These are phyloP conservation scores for Casuarina equisetifolia DNA, from an alignment of 306 rosid species.

Conservation along the genomic window DNA sequence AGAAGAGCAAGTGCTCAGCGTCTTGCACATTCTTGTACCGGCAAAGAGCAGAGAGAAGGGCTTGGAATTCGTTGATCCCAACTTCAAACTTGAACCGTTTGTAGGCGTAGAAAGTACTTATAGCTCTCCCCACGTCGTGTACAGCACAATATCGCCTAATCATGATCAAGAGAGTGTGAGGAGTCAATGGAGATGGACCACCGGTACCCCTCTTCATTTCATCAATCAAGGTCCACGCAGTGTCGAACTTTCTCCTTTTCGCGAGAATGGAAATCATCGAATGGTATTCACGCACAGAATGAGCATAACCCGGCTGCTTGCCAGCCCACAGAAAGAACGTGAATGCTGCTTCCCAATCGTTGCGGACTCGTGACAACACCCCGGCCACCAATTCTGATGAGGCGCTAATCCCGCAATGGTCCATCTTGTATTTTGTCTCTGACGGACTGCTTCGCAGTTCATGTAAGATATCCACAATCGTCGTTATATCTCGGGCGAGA, in stretches of 20 bases:
- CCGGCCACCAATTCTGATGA: constrained; percentile 68
- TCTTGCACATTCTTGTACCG: constrained; percentile 77
- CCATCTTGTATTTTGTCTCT: constrained; percentile 58
- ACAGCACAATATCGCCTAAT: constrained; percentile 71
- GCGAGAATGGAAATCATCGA: constrained; percentile 80
- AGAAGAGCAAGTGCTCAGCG: constrained; percentile 75
- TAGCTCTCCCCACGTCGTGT: constrained; percentile 77
- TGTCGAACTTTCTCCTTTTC: constrained; percentile 83
- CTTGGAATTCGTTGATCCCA: constrained; percentile 69
- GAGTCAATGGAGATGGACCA: constrained; percentile 56
- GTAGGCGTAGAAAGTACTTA: constrained; percentile 66
- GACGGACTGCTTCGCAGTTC: constrained; percentile 29
- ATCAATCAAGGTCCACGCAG: constrained; percentile 79
- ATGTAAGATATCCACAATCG: constrained; percentile 55
- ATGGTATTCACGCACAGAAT: constrained; percentile 70
- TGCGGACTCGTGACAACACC: constrained; percentile 65
- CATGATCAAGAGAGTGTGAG: constrained; percentile 81
- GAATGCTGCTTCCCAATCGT: constrained; percentile 87
- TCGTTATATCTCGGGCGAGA: constrained; percentile 44
- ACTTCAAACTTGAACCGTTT: constrained; percentile 53
- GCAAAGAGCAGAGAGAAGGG: constrained; percentile 87
- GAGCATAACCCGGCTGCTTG: constrained; percentile 62
- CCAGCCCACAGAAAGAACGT: constrained; percentile 89
- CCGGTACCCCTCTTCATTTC: constrained; percentile 57
- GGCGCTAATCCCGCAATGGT: constrained; percentile 39